Percentiles rank a stretch among this genome's conserved stretches.
phyloP scores from a whole-genome alignment of 192 early-diverging fungal species.

The Geranomyces variabilis region DNA sequence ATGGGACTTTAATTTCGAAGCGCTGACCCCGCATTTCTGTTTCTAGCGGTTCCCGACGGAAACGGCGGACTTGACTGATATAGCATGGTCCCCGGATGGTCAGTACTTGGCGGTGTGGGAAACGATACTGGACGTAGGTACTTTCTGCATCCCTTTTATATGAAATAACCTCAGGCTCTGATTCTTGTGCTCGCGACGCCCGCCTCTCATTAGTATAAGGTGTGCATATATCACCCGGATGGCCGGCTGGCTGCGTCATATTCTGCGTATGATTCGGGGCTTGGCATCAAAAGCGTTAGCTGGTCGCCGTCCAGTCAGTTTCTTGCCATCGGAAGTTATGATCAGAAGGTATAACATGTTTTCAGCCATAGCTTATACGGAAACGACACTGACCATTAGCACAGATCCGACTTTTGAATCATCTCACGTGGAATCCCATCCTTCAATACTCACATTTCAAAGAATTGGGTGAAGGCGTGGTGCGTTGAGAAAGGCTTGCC shows the following conservation, averaged over 20 bases:
- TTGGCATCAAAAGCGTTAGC: constrained; percentile 74
- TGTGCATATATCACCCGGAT: constrained; percentile 72
- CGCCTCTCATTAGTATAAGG: constrained; percentile 57
- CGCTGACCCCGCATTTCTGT: no score
- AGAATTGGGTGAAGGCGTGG: not conserved
- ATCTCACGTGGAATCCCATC: constrained; percentile 71
- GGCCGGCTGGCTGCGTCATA: constrained; percentile 54
- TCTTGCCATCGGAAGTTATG: constrained; percentile 83
- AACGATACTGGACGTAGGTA: constrained; percentile 62
- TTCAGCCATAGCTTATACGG: no score
- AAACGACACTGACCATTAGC: not conserved
- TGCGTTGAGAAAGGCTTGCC: no score
- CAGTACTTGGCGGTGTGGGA: constrained; percentile 78
- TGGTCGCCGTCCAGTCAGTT: constrained; percentile 81
- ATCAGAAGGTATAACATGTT: constrained; percentile 71
- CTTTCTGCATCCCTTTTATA: not conserved
- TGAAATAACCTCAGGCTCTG: constrained; percentile 50
- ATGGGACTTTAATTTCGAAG: no score
- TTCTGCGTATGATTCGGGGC: constrained; percentile 58
- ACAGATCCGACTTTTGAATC: constrained; percentile 70
- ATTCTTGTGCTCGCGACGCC: not conserved
- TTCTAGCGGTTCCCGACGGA: constrained; percentile 68
- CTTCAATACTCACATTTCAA: constrained; percentile 64
- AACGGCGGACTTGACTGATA: constrained; percentile 71
- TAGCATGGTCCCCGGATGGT: constrained; percentile 88